phyloP scores from a whole-genome alignment of 2,329 filamentous ascomycete genomes.

The Cercospora sp. region DNA sequence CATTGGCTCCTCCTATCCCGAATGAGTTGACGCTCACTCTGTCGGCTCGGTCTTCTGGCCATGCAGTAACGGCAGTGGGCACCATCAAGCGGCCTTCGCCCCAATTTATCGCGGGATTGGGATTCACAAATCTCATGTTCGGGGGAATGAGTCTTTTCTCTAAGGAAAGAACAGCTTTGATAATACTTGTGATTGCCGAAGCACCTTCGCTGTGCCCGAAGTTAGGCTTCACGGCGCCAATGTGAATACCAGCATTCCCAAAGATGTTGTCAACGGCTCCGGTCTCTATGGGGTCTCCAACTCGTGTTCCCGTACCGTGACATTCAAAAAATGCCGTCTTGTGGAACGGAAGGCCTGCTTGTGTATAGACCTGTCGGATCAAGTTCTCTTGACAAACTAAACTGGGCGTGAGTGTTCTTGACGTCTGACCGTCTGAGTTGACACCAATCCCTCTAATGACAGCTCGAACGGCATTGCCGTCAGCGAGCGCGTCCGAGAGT shows the following conservation, averaged over 20 bases:
- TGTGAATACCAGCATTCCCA: constrained; percentile 3
- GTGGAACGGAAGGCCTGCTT: constrained; percentile 34
- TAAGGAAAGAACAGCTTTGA: constrained; percentile 28
- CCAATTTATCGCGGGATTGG: constrained; percentile 28
- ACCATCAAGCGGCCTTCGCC: constrained; percentile 15
- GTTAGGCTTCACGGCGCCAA: constrained; percentile 15
- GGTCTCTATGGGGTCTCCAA: constrained; percentile 25
- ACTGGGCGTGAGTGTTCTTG: constrained; percentile 33
- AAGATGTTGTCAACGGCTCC: constrained; percentile 18
- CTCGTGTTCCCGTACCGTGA: constrained; percentile 31
- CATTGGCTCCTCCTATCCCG: constrained; percentile 25
- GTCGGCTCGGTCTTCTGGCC: constrained; percentile 24
- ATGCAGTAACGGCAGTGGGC: constrained; percentile 26
- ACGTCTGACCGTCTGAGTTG: constrained; percentile 42
- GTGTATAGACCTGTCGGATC: constrained; percentile 40
- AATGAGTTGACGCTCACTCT: constrained; percentile 27
- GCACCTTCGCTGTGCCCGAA: constrained; percentile 25
- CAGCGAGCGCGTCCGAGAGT: constrained; percentile 44
- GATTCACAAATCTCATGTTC: constrained; percentile 24
- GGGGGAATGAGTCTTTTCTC: constrained; percentile 33
- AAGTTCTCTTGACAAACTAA: constrained; percentile 38
- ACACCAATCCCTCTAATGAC: constrained; percentile 2
- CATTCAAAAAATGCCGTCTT: constrained; percentile 25
- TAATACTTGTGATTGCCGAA: constrained; percentile 13
- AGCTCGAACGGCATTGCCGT: constrained; percentile 8